Evolutionary conservation across 495 filamentous ascomycete species (phyloP).

Genomic region (Clohesyomyces aquaticus): DNA sequence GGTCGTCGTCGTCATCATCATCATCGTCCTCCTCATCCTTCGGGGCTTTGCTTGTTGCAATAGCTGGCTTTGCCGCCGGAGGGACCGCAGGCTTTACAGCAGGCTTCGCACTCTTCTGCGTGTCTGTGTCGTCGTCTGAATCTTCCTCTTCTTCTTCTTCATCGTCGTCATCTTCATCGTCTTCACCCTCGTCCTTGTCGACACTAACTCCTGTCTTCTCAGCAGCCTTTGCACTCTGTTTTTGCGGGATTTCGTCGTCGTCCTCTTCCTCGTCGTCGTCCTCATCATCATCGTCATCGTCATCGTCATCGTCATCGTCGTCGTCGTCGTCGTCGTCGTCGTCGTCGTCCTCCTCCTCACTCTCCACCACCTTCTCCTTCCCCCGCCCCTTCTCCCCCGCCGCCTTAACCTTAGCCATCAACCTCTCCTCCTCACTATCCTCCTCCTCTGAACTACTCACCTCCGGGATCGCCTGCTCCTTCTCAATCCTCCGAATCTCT

Average conservation of each 20-base stretch:
- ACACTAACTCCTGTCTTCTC: conserved; percentile 42
- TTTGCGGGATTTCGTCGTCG: conserved; percentile 32
- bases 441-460: conserved; percentile 38
- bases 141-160: conserved; percentile 15
- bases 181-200: conserved; percentile 12
- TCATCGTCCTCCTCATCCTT: conserved; percentile 33
- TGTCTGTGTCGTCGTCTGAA: conserved; percentile 2
- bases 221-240: conserved; percentile 40
- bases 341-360: background rate
- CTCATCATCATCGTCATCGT: conserved; percentile 26
- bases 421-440: conserved; percentile 39
- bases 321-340: conserved; percentile 39
- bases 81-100: background rate
- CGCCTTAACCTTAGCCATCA: conserved; percentile 11
- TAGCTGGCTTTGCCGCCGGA: conserved; percentile 8
- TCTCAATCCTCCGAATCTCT: conserved; percentile 41
- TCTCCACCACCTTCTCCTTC: background rate
- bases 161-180: conserved; percentile 4
- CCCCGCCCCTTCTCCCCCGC: conserved; percentile 38
- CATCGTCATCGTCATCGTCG: conserved; percentile 37
- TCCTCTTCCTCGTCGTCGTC: conserved; percentile 16
- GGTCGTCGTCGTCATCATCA: conserved; percentile 31
- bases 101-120: conserved; percentile 9
- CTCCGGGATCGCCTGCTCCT: conserved; percentile 34
- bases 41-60: background rate